A percentile compares a stretch with the other conserved stretches of the same genome.
phyloP scores from a whole-genome alignment of 768 basidiomycete species.

The Pleurotus citrinopileatus region DNA sequence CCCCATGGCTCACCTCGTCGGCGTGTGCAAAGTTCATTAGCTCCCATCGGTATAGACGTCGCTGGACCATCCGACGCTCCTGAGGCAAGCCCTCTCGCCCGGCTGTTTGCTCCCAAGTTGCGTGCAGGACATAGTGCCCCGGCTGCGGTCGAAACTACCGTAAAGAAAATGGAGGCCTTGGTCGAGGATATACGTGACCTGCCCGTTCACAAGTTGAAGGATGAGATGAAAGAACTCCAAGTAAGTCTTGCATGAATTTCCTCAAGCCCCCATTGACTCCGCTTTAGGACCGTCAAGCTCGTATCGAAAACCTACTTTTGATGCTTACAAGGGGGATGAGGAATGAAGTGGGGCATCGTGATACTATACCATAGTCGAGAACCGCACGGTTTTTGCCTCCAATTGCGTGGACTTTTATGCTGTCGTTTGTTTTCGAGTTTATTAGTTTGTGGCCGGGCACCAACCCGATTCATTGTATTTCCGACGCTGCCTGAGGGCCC shows the following conservation, averaged over 20 bases:
- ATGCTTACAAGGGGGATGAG: slow-evolving; percentile 68
- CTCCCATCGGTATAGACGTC: slow-evolving; percentile 15
- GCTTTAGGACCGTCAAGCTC: slow-evolving; percentile 71
- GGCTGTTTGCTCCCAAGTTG: slow-evolving; percentile 36
- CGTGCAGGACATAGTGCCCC: slow-evolving; percentile 15
- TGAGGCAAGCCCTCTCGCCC: slow-evolving; percentile 45
- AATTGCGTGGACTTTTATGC: neutral
- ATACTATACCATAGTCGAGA: neutral
- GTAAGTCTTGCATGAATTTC: no score
- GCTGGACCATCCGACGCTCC: slow-evolving; percentile 19
- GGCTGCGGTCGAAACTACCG: slow-evolving; percentile 39
- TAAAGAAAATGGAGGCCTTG: slow-evolving; percentile 56
- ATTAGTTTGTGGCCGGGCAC: no score
- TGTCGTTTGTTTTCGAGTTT: neutral
- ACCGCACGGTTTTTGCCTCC: neutral
- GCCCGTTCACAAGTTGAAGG: slow-evolving; percentile 65
- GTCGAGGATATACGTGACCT: slow-evolving; percentile 62
- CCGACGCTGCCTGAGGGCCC: no score
- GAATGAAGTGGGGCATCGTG: slow-evolving; percentile 30
- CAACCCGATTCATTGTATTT: no score
- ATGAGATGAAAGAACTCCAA: slow-evolving; percentile 83
- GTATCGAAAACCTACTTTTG: slow-evolving; percentile 71
- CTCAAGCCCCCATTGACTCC: no score
- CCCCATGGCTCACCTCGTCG: slow-evolving; percentile 16
- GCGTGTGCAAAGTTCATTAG: slow-evolving; percentile 16